Base-by-base conservation (phyloP, 2,329 filamentous ascomycete species). In the Colletotrichum ledebouriae region DNA sequence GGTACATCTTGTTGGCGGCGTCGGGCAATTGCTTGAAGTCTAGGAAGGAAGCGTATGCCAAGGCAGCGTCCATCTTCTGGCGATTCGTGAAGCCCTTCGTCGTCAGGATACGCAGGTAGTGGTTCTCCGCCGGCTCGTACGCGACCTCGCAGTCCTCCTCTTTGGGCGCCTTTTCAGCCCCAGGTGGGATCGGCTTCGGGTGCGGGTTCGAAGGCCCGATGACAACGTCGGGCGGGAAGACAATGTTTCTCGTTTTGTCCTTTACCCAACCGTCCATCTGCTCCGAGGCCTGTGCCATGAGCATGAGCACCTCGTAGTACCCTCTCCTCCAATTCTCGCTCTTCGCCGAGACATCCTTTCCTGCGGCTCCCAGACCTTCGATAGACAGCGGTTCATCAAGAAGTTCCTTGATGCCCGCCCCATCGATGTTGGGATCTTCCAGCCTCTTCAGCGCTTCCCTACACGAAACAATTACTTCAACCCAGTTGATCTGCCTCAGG, bases 31-130 rank as follows among this genome's bases (percentile, higher is more conserved):
- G 84, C 80, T 94, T 95, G 80, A 89, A 95, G 72, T 94, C 92
- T 44, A 97, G 84, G 87, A 92, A 98, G 62, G 93, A 91, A 2
- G 92, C 95, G 76, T 94, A 97, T 1, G 90, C 91, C 47, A 97
- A 81, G 3, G 93, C 91, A 4, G 94, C 94, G 66, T 95, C 90
- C 59, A 98, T 83, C 74, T 89, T 90, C 78, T 98, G 94, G 64
- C 89, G 86, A n/a, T 88, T 85, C 1, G 87, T 90, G 74, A 98
- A 93, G 1, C 95, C 95, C 62, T 87, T 86, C 0, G 93, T 95
- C 6, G 90, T 93, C 61, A 98, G 80, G 56, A 98, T 89, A 75
- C 92, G 92, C 79, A 92, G 86, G 76, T 98, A 98, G 75, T 90
- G 94, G 13, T 84, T 86, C 73, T 96, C 92, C 0, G 95, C 93